These are phyloP conservation scores for Plasmopara halstedii DNA, from an alignment of 352 stramenopile genomes.

Conservation along the genomic window DNA sequence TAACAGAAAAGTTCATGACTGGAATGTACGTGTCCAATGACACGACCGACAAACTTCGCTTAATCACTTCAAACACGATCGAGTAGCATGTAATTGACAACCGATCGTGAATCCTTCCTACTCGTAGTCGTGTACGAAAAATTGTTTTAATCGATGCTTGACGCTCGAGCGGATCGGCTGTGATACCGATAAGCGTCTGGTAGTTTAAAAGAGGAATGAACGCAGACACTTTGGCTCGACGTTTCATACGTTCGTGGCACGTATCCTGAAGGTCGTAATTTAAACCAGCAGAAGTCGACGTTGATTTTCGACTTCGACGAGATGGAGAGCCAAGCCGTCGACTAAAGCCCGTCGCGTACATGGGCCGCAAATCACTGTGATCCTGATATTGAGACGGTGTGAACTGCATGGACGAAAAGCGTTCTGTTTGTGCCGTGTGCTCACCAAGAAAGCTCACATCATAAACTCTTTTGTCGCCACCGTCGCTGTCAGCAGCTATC, in stretches of 20 bases:
- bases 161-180: conserved; percentile 33
- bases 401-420: conserved; percentile 61
- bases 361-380: conserved; percentile 38
- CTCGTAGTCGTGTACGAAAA: conserved; percentile 56
- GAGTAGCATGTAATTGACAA: conserved; percentile 65
- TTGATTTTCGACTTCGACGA: conserved; percentile 59
- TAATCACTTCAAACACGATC: conserved; percentile 86
- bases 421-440: conserved; percentile 36
- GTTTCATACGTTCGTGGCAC: conserved; percentile 28
- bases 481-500: conserved; percentile 20
- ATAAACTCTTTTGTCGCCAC: conserved; percentile 17
- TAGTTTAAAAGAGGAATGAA: conserved; percentile 68
- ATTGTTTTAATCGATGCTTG: conserved; percentile 36
- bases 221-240: conserved; percentile 34
- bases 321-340: conserved; percentile 42
- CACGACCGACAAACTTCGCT: conserved; percentile 80
- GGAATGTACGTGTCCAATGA: conserved; percentile 86
- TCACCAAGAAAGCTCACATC: conserved; percentile 24
- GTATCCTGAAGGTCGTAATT: conserved; percentile 22
- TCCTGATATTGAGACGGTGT: conserved; percentile 48
- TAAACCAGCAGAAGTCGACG: conserved; percentile 48
- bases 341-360: conserved; percentile 62
- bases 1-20: conserved; percentile 84
- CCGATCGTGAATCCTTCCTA: conserved; percentile 64
- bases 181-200: conserved; percentile 57